Base-by-base conservation (phyloP, 805 yeast genomes). In the Candida maris region DNA sequence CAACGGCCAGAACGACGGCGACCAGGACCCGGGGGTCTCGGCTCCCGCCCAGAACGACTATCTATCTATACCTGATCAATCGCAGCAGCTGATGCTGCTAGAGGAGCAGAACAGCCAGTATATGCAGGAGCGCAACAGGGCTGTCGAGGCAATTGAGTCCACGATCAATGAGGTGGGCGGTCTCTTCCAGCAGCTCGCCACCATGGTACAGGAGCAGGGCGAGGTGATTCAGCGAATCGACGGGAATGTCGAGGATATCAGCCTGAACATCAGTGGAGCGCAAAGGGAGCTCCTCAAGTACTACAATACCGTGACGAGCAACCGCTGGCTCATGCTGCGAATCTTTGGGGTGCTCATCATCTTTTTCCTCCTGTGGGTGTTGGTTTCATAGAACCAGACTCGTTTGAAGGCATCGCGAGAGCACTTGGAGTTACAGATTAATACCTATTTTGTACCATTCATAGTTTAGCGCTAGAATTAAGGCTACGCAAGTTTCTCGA, bases 151-250 rank as follows among this genome's bases (percentile, higher is more conserved):
- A 0, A 93, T 93, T 34, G 98, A 93, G 58, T 75, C 87, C n/a
- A 93, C 98, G 0, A 93, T 93, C 43, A 91, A 91, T 54, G 97
- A 93, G 61, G 95, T 93, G 32, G 98, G 98, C 28, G 83, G 85
- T 33, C 70, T 93, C 42, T 93, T 93, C 65, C 91, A 85, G 52
- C 98, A 93, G 62, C 70, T 93, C 51, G 96, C 97, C 4, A 83
- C 95, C 1, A 91, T 93, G 97, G 97, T 93, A 6, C 88, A 85
- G 44, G 97, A 93, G 60, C 98, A 93, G 63, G 91, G 97, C 27
- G 98, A 93, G 52, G 85, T 84, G 12, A 91, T 93, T 39, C 97
- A 91, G 61, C 71, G 97, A 55, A 93, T 93, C 45, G 98, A 93
- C 62, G 85, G 80, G 38, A 89, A 93, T 56, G 95, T 95, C 5